A percentile compares a stretch with the other conserved stretches of the same genome.
phyloP scores from a whole-genome alignment of 352 stramenopile species.

The Peronosclerospora sorghi region DNA sequence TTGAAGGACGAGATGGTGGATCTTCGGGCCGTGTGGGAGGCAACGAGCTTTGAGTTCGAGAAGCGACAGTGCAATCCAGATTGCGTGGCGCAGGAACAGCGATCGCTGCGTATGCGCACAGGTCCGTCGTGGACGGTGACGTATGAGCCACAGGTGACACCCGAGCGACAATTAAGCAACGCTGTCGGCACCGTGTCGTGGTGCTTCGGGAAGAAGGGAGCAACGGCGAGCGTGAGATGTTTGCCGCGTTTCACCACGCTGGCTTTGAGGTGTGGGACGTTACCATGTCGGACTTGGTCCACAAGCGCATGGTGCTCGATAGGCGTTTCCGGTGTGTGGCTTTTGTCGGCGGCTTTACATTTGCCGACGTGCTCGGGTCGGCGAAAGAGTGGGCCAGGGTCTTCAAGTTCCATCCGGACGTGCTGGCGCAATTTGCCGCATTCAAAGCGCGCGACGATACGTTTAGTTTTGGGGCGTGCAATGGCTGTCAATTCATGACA shows the following conservation, averaged over 20 bases:
- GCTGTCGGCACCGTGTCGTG: constrained; percentile 88
- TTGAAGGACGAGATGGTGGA: constrained; percentile 67
- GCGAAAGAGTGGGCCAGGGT: constrained; percentile 97
- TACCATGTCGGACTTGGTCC: constrained; percentile 94
- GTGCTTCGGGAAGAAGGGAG: constrained; percentile 97
- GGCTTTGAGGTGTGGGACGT: constrained; percentile 98
- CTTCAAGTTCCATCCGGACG: constrained; percentile 94
- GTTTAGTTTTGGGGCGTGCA: constrained; percentile 99
- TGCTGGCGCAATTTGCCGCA: constrained; percentile 93
- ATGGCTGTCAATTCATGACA: constrained; percentile 99
- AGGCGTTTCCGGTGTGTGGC: constrained; percentile 93
- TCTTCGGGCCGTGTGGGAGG: constrained; percentile 96
- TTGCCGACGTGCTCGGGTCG: constrained; percentile 97
- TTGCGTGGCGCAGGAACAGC: constrained; percentile 92
- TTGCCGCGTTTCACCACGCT: constrained; percentile 92
- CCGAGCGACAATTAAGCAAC: constrained; percentile 67
- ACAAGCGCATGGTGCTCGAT: constrained; percentile 86
- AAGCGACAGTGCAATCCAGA: constrained; percentile 94
- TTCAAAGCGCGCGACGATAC: constrained; percentile 94
- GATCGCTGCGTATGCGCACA: constrained; percentile 76
- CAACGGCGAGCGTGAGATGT: constrained; percentile 99
- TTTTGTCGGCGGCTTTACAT: constrained; percentile 98
- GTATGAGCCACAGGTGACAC: constrained; percentile 77
- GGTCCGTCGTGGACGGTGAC: constrained; percentile 85
- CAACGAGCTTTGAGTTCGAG: constrained; percentile 97